Conservation (phyloP, 805 yeast genomes). For the Wickerhamomyces bisporus region DNA sequence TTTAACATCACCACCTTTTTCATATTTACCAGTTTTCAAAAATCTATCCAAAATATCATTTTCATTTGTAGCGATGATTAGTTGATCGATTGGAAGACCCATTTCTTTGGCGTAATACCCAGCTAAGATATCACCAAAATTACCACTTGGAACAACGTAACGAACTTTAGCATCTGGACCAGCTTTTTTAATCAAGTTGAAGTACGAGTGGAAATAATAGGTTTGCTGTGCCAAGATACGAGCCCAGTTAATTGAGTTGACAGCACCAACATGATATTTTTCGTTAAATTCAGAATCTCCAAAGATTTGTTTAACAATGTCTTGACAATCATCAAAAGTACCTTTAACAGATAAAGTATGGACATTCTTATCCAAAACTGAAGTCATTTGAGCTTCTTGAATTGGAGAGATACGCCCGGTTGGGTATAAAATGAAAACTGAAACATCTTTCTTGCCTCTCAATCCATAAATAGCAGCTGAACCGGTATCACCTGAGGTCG, state of each 20-base stretch:
- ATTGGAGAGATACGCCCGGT: constrained; percentile 96
- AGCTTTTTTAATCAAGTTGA: constrained; percentile 50
- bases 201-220: constrained; percentile 90
- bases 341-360: constrained; percentile 95
- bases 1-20: constrained; percentile 69
- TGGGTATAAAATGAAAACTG: constrained; percentile 94
- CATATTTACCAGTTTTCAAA: constrained; percentile 79
- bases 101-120: constrained; percentile 91
- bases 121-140: constrained; percentile 96
- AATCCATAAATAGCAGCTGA: constrained; percentile 98
- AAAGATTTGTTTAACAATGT: constrained; percentile 87
- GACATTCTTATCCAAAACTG: constrained; percentile 87
- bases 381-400: constrained; percentile 98
- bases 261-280: constrained; percentile 93
- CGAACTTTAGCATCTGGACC: constrained; percentile 48
- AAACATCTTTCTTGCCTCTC: constrained; percentile 95
- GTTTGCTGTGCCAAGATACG: constrained; percentile 97
- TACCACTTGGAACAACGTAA: constrained; percentile 95
- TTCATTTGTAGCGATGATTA: constrained; percentile 92
- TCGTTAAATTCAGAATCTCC: constrained; percentile 85
- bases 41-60: constrained; percentile 94
- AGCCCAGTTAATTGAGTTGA: constrained; percentile 98
- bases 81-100: constrained; percentile 87
- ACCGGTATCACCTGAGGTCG: constrained; percentile 98
- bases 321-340: constrained; percentile 98